These are phyloP conservation scores for Astragalus glycyphyllos DNA, from an alignment of 306 rosid species.

Conservation along the genomic window DNA sequence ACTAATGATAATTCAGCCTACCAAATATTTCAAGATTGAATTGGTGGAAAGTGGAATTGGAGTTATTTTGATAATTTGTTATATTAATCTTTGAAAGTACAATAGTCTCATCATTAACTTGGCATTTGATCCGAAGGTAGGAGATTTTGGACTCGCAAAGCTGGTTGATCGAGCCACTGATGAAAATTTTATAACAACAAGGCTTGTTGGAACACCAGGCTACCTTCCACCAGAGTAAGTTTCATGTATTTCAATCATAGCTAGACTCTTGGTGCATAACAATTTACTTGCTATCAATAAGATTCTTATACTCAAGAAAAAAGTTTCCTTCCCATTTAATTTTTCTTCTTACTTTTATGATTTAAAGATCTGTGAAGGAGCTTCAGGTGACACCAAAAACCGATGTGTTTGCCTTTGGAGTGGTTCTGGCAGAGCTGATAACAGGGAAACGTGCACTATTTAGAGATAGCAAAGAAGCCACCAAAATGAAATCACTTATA, in stretches of 20 bases:
- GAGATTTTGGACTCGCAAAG: constrained; percentile 83
- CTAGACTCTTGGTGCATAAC: not conserved
- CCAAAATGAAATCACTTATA: constrained; percentile 64
- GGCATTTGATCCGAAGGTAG: constrained; percentile 55
- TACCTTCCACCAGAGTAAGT: constrained; percentile 90
- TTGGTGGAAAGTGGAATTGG: not conserved
- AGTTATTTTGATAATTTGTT: not conserved
- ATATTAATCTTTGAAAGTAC: constrained; percentile 13
- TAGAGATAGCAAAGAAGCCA: constrained; percentile 56
- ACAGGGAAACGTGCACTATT: constrained; percentile 76
- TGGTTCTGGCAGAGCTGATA: constrained; percentile 68
- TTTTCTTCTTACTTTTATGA: constrained; percentile 12
- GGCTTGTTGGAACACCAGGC: constrained; percentile 87
- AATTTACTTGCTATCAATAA: not conserved
- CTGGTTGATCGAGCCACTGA: constrained; percentile 68
- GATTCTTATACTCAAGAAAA: not conserved
- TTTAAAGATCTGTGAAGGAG: constrained; percentile 77
- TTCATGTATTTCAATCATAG: not conserved
- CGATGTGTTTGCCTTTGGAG: constrained; percentile 85
- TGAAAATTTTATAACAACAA: constrained; percentile 60
- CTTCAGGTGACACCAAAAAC: constrained; percentile 77
- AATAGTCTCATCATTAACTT: not conserved
- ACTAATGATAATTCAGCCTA: not conserved
- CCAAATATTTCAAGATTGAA: not conserved
- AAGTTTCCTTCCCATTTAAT: not conserved